Base-by-base conservation (phyloP, 179 eudicot genomes). In the Spergularia azorica region DNA sequence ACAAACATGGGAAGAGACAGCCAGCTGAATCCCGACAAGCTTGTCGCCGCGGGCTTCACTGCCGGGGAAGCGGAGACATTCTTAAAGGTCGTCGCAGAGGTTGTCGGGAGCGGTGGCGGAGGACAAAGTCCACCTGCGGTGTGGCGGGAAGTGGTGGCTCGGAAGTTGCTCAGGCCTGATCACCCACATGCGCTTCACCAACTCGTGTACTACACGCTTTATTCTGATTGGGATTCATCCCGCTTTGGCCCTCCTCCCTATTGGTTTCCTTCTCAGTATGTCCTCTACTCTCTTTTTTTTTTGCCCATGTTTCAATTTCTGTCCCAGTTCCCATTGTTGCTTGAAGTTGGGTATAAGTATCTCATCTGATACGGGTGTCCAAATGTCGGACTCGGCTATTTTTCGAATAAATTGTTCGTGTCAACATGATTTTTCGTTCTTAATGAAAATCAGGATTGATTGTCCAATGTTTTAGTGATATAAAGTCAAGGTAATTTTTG, bases 251-350 rank as follows among this genome's bases (percentile, higher is more conserved):
- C 96, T 64, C 93, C 97, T 82, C 88, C 83, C 72, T 95, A 95
- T 39, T 95, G 98, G 95, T 95, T 90, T 79, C 98, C 98, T 71
- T 91, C 96, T n/a, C 84, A 56, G 92, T 94, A 90, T 46, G 56
- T 32, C 41, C 74, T 16, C 9, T n/a, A n/a, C n/a, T 36, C 39
- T 66, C 43, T 43, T 41, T 39, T n/a, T 32, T 8, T 38, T 26
- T 26, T 26, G 32, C 32, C 32, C 32, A 26, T 26, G 32, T 26
- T 26, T 26, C 32, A 26, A 26, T 26, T 26, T 26, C 32, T 26
- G 32, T 43, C n/a, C n/a, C n/a, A n/a, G n/a, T n/a, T n/a, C n/a
- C n/a, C n/a, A n/a, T n/a, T 50, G 16, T 15, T 26, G 12, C 16
- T 62, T 5, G 5, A 5, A 41, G 3, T 41, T 5, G 43, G 5